phyloP scores from a whole-genome alignment of 1,284 basidiomycete genomes.

The Phellopilus nigrolimitatus region DNA sequence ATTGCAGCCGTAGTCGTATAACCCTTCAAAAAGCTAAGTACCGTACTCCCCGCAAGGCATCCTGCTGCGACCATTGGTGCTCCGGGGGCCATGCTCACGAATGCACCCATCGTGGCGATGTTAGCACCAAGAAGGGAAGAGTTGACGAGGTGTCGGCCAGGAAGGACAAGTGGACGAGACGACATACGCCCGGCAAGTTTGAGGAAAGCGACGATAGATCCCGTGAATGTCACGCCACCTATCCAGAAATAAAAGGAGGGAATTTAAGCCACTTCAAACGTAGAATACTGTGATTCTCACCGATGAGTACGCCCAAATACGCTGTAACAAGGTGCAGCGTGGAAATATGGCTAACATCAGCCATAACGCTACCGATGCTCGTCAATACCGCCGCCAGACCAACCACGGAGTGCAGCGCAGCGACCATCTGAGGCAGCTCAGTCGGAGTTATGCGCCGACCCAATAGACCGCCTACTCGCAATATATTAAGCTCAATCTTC shows the following conservation, averaged over 20 bases:
- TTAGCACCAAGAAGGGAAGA: slow-evolving; percentile 64
- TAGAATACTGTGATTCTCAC: slow-evolving; percentile 32
- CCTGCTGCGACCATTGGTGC: slow-evolving; percentile 71
- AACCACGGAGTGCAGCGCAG: slow-evolving; percentile 73
- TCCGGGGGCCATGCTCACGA: slow-evolving; percentile 63
- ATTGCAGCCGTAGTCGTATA: slow-evolving; percentile 82
- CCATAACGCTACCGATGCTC: slow-evolving; percentile 73
- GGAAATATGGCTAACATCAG: slow-evolving; percentile 58
- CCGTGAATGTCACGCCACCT: slow-evolving; percentile 75
- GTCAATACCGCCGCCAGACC: slow-evolving; percentile 83
- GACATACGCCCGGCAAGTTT: slow-evolving; percentile 79
- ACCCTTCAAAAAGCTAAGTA: slow-evolving; percentile 77
- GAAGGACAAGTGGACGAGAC: slow-evolving; percentile 64
- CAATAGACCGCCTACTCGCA: slow-evolving; percentile 41
- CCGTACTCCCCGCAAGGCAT: slow-evolving; percentile 66
- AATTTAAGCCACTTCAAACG: slow-evolving; percentile 11
- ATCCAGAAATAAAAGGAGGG: neutral
- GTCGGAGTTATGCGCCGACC: slow-evolving; percentile 80
- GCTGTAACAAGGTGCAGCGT: slow-evolving; percentile 76
- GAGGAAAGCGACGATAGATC: slow-evolving; percentile 83
- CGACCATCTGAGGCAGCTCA: slow-evolving; percentile 79
- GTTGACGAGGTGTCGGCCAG: slow-evolving; percentile 75
- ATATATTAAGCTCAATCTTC: too few relatives aligned
- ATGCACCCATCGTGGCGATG: slow-evolving; percentile 65
- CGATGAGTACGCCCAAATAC: slow-evolving; percentile 81